Base-by-base conservation (phyloP, 2,329 filamentous ascomycete species). In the Nemania sp. region DNA sequence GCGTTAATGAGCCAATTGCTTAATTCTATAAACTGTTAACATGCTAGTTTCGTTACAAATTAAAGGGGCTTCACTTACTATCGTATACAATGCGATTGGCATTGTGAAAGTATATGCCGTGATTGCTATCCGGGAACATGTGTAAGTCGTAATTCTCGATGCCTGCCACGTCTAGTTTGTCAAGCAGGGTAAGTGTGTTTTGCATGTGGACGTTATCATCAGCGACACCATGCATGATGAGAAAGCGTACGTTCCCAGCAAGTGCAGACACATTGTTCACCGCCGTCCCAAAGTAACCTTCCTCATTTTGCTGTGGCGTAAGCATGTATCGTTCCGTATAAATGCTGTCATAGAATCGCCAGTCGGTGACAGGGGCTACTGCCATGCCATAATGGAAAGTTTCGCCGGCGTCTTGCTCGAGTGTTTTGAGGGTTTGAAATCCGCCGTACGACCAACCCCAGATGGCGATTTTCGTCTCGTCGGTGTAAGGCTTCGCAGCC, bases 401-500 rank as follows among this genome's bases (percentile, higher is more conserved):
- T 77, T 89, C 79, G 5, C 97, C 96, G 8, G 89, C 95, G 78
- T 99, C 96, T 69, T 89, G 87, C 83, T 99, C 96, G 13, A 99
- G 89, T 0, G 93, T 96, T 84, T 99, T 99, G 75, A 99, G 87
- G 5, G 96, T 93, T 84, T 93, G 92, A 84, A 97, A 99, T 11
- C 96, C 96, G 66, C 96, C 96, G 77, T 96, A 99, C 70, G 93
- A 97, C 96, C 96, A 99, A 55, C 96, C 96, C 96, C 96, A 99
- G 77, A 99, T 97, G 22, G 94, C 94, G 73, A 99, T 88, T 62
- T 92, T 89, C 6, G 89, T 85, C 27, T 87, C 84, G 78, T 99
- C 97, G 15, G 98, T 90, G 79, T 99, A 98, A 15, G 87, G 81
- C 77, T 93, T 95, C 43, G 84, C 83, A 0, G 92, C 91, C 90